phyloP scores from a whole-genome alignment of 2,329 filamentous ascomycete species.

The Colletotrichum neosansevieriae region DNA sequence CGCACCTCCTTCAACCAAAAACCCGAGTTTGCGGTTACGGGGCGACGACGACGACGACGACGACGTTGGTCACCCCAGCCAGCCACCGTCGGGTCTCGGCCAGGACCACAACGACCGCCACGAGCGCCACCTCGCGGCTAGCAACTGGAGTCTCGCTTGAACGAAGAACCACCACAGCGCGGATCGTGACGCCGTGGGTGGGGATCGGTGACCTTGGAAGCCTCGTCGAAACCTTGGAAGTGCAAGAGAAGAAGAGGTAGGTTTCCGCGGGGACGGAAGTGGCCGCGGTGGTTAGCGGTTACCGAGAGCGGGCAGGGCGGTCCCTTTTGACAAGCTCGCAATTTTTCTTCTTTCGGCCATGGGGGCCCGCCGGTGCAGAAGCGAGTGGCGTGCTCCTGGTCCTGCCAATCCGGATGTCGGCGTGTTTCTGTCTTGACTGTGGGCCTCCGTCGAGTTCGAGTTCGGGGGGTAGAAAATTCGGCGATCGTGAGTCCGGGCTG shows the following conservation, averaged over 20 bases:
- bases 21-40: background rate
- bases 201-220: background rate
- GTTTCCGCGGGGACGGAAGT: background rate
- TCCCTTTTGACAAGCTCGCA: background rate
- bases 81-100: no score
- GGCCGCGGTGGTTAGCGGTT: background rate
- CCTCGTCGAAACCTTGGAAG: background rate
- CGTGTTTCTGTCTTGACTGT: background rate
- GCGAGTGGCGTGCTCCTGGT: background rate
- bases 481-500: constrained; percentile 10
- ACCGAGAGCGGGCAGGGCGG: background rate
- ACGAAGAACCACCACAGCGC: background rate
- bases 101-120: background rate
- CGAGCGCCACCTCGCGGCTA: background rate
- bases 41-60: no score
- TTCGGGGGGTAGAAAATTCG: background rate
- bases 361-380: background rate
- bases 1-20: background rate
- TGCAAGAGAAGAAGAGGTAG: background rate
- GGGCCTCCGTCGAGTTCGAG: background rate
- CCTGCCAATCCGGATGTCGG: background rate
- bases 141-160: constrained; percentile 3
- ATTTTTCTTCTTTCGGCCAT: background rate
- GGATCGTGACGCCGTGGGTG: constrained; percentile 25
- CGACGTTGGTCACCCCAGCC: no score